Conservation (phyloP, 495 filamentous ascomycete genomes). For the Xylaria acuta region DNA sequence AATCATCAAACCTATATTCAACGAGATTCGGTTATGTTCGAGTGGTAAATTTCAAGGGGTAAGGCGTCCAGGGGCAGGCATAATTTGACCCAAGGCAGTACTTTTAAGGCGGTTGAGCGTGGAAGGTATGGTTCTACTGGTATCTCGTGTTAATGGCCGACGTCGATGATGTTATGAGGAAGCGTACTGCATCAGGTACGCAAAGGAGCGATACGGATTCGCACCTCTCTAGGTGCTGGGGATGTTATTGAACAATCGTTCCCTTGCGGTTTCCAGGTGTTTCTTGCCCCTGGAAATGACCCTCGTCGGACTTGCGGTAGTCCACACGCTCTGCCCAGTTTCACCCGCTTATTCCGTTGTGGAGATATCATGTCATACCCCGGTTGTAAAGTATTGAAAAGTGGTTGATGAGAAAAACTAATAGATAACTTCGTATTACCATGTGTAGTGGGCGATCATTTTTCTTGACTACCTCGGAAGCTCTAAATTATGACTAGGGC, state of each 20-base stretch:
- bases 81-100: neutral
- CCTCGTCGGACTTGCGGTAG: neutral
- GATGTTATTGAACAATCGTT: neutral
- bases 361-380: conserved; percentile 20
- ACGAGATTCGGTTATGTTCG: neutral
- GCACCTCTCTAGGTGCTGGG: neutral
- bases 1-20: neutral
- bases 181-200: conserved; percentile 14
- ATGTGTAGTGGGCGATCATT: neutral
- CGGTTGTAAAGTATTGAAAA: conserved; percentile 13
- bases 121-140: neutral
- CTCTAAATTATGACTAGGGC: neutral
- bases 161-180: neutral
- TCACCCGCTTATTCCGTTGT: neutral
- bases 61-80: neutral
- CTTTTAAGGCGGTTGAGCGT: conserved; percentile 2
- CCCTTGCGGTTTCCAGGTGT: neutral
- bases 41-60: conserved; percentile 1
- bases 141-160: neutral
- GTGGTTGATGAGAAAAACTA: conserved; percentile 11
- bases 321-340: neutral
- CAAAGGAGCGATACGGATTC: neutral
- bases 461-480: neutral
- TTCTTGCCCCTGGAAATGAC: neutral
- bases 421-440: conserved; percentile 12